Evolutionary conservation across 208 protist genomes (phyloP), one percentile per base, ranked within the genome.

Genomic region (Trichomonas vaginalis): DNA sequence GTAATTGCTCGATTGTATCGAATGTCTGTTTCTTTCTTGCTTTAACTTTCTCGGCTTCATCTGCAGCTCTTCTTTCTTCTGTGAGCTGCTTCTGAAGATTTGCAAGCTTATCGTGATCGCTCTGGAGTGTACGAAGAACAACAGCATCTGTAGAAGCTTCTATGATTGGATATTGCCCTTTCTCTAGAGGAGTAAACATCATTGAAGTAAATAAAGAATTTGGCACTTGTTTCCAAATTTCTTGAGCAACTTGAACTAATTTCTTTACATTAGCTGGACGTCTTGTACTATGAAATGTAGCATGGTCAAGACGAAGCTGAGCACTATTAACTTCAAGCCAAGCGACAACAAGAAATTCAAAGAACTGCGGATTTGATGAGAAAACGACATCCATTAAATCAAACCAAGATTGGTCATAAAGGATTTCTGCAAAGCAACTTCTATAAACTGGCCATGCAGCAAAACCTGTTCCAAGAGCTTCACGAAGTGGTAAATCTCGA

Each of bases 321-420:
- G 15, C 14, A 47, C 40, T 92, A 47, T 92, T 92, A 32, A 51
- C 15, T 27, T 45, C 37, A 35, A 92, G 27, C 86, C 86, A 92
- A 8, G 86, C 86, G 39, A 92, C 45, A 92, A 92, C 86, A 47
- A 92, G 86, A 39, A 92, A 92, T 47, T 92, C 86, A 32, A 51
- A 39, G n/a, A 92, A 92, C 37, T 92, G 86, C 10, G 86, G 86
- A 27, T n/a, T 51, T 10, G 86, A 92, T 39, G 45, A 92, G 17
- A 92, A 56, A 92, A 92, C n/a, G 15, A 92, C 40, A 92, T 92
- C 86, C 86, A 92, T 92, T 27, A 92, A n/a, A 48, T 92, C 86
- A 48, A 92, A 45, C 86, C 86, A 92, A 49, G 15, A 48, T 32
- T 27, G 42, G 37, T 92, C 45, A 47, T 92, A 92, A n/a, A 92